Percentiles rank a stretch among this genome's conserved stretches.
These are phyloP conservation scores for Oidium heveae DNA, from an alignment of 2,329 filamentous ascomycete species.

Conservation along the genomic window DNA sequence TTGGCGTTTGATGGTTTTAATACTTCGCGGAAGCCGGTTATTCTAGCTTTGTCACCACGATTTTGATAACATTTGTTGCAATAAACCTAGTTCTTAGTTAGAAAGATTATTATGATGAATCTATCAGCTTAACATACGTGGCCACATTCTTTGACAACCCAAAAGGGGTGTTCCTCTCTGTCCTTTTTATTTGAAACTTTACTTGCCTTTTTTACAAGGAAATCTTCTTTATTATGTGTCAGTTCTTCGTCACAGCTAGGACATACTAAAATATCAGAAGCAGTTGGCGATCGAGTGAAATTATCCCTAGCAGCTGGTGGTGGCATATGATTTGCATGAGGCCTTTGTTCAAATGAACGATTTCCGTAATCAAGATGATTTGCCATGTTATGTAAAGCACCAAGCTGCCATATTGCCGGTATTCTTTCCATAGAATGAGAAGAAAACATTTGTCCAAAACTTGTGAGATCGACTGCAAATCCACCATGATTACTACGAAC, in stretches of 20 bases:
- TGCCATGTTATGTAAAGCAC: slow-evolving; percentile 7
- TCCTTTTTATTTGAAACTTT: slow-evolving; percentile 25
- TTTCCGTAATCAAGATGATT: slow-evolving; percentile 10
- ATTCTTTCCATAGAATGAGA: slow-evolving; percentile 2
- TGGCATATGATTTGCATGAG: slow-evolving; percentile 9
- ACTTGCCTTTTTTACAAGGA: slow-evolving; percentile 17
- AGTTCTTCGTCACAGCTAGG: slow-evolving; percentile 71
- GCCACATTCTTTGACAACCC: slow-evolving; percentile 74
- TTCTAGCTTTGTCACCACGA: slow-evolving; percentile 16
- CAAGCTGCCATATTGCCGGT: slow-evolving; percentile 1
- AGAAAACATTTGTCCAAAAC: not conserved
- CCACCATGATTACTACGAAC: not conserved
- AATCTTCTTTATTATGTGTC: slow-evolving; percentile 30
- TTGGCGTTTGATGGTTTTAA: slow-evolving; percentile 9
- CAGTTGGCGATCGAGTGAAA: slow-evolving; percentile 53
- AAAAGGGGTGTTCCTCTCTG: slow-evolving; percentile 57
- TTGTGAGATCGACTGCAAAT: not conserved
- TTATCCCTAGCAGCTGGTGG: slow-evolving; percentile 37
- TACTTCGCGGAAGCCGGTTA: slow-evolving; percentile 14
- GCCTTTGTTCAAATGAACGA: slow-evolving; percentile 8
- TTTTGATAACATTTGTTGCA: slow-evolving; percentile 35
- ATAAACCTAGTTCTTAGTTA: slow-evolving; percentile 25
- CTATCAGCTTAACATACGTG: slow-evolving; percentile 36
- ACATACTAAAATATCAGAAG: slow-evolving; percentile 54
- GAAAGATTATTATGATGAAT: not conserved